Evolutionary conservation across 805 yeast genomes (phyloP), one percentile per base, ranked within the genome.

Genomic region (Candida ficus): DNA sequence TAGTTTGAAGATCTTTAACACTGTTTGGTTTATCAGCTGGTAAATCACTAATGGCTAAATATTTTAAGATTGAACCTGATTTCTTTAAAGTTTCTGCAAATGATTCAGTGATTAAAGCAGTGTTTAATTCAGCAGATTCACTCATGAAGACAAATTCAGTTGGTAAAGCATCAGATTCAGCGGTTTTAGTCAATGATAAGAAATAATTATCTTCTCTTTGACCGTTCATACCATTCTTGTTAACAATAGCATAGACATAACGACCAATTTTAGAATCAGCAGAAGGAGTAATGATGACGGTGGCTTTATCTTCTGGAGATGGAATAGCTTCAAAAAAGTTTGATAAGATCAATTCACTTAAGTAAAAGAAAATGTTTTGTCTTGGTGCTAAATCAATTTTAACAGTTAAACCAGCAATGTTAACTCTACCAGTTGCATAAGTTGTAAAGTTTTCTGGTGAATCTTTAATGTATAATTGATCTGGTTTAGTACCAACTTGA

Each of bases 391-490:
- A 70, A 42, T 72, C 73, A 58, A 89, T 70, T 47, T 73, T 76
- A 35, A 82, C 70, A 42, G 73, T 65, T 43, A 89, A 64, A 41
- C 76, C 71, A 45, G 78, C 78, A 45, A 93, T 73, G 60, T 87
- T 82, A 44, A 77, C 67, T 62, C 99, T 80, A 46, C 99, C 99
- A 42, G 95, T 75, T 32, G 96, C 95, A 60, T 87, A 93, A 28
- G 85, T 69, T 10, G 68, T 73, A 42, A 54, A 64, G 44, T 71
- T 67, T 52, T 82, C 80, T 20, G 80, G 66, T 36, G 78, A 74
- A 56, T 83, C 95, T 60, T 76, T 72, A 50, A 79, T 68, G 47
- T 71, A 68, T 53, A 77, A 62, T 42, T 68, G 60, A 18, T 63
- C 65, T 29, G 56, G 42, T 7, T 68, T 56, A 27, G 71, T 76